Percentiles rank a stretch among this genome's conserved stretches.
Conservation (phyloP, 495 filamentous ascomycete genomes). For the Xylaria cubensis region DNA sequence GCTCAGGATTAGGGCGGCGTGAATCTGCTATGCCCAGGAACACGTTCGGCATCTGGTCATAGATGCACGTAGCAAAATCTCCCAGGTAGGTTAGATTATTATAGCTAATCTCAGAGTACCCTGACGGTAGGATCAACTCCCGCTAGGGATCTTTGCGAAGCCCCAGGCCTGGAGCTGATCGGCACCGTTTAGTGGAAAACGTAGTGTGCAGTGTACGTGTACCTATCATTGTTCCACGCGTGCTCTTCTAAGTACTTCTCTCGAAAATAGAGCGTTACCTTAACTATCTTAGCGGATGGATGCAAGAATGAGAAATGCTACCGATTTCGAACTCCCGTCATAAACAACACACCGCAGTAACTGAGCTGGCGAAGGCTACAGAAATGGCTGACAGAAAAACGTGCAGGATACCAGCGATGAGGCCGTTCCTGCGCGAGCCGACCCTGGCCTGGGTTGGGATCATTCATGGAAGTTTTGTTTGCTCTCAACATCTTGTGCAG, state of each 20-base stretch:
- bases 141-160: conserved; percentile 5
- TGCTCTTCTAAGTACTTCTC: neutral
- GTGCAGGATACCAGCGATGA: neutral
- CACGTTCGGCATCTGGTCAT: conserved; percentile 2
- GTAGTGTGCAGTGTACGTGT: neutral
- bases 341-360: neutral
- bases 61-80: neutral
- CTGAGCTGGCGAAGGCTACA: neutral
- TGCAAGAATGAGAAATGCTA: neutral
- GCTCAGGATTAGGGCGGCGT: conserved; percentile 3
- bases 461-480: neutral
- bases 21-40: conserved; percentile 10
- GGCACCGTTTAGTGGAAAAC: neutral
- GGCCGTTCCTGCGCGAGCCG: neutral
- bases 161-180: conserved; percentile 16
- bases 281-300: neutral
- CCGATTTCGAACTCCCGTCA: neutral
- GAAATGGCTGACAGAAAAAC: neutral
- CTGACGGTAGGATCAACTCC: conserved; percentile 14
- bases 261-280: neutral
- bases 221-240: conserved; percentile 12
- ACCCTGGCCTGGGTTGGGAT: conserved; percentile 1
- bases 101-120: conserved; percentile 2
- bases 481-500: neutral
- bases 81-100: neutral